Conservation (phyloP, 2,329 filamentous ascomycete species). For the Albifimbria verrucaria region DNA sequence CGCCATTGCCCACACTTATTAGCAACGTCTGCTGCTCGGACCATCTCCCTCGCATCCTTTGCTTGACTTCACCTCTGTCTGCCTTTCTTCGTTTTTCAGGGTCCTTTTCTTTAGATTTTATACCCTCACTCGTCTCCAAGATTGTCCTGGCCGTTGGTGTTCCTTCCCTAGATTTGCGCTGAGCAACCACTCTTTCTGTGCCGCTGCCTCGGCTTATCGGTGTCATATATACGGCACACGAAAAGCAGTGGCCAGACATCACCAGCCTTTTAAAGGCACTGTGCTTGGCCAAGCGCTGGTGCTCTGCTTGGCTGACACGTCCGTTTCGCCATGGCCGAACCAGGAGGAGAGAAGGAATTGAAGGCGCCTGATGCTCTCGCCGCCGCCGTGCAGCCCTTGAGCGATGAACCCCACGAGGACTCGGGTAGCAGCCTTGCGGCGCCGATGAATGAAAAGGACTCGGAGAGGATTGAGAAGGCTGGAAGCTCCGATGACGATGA, state of each 20-base stretch:
- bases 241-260: not conserved
- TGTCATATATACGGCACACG: not conserved
- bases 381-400: constrained; percentile 22
- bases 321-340: constrained; percentile 20
- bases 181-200: no score
- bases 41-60: not conserved
- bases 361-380: constrained; percentile 25
- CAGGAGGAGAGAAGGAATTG: constrained; percentile 20
- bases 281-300: no score
- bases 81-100: not conserved
- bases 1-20: not conserved
- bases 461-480: constrained; percentile 6
- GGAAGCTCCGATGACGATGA: constrained; percentile 9
- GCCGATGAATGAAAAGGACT: constrained; percentile 4
- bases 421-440: constrained; percentile 6
- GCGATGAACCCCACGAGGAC: constrained; percentile 12
- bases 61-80: no score
- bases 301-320: not conserved
- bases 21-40: not conserved
- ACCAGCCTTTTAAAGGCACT: no score
- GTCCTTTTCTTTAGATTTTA: no score
- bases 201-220: not conserved
- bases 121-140: not conserved
- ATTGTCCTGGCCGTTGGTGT: not conserved
- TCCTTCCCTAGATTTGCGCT: no score